Base-by-base conservation (phyloP, 768 basidiomycete genomes). In the Tulasnella sp. region DNA sequence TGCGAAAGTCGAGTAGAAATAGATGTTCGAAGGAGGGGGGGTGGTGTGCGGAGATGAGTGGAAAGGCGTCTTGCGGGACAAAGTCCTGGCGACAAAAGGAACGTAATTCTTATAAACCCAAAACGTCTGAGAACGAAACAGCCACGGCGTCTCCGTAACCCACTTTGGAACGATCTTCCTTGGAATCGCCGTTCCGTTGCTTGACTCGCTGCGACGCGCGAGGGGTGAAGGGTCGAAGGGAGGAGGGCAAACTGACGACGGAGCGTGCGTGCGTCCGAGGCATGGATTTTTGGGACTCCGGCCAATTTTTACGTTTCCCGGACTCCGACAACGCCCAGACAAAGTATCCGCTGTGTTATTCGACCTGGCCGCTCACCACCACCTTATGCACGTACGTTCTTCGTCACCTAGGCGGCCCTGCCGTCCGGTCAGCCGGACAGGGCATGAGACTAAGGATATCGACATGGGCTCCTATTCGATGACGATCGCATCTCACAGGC, bases 401-500 rank as follows among this genome's bases (percentile, higher is more conserved):
- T 51, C 23, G 23, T 67, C 61, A 67, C 61, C 61, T 16, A 67
- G 11, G 61, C 61, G 61, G 61, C 61, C 61, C 61, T 67, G 61
- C 32, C 61, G 26, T 67, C 61, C 61, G 61, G 61, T 67, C 61
- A 67, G 61, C 61, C 61, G 61, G 61, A 10, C 61, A 29, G 61
- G 15, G 29, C 61, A 67, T 67, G 61, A 67, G 61, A 67, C 61
- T 67, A 67, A 32, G 26, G 3, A 26, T 35, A 29, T 26, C n/a
- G 15, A 23, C 61, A 67, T 67, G 61, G 61, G 61, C 61, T 67
- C 61, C 61, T 67, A 72, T 40, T 40, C 23, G 32, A 37, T 42
- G 71, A 72, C 71, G 71, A 72, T 72, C 71, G 71, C 71, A 72
- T 40, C 39, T 46, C 71, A 72, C 29, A 72, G 71, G 71, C 71